A percentile compares a stretch with the other conserved stretches of the same genome.
These are phyloP conservation scores for Aureobasidium uvarum DNA, from an alignment of 2,329 filamentous ascomycete species.

Conservation along the genomic window DNA sequence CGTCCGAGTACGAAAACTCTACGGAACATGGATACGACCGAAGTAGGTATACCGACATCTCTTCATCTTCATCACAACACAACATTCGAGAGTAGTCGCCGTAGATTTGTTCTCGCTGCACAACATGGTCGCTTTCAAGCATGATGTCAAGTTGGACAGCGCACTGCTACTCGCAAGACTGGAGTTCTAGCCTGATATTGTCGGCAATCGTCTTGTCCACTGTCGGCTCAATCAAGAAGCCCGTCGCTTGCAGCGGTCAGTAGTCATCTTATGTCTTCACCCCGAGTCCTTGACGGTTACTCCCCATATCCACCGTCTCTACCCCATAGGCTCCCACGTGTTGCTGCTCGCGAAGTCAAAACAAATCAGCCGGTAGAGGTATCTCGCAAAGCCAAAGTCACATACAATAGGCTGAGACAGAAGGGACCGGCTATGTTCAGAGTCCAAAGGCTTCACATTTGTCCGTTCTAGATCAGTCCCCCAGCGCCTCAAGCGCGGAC, in stretches of 20 bases:
- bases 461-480: constrained; percentile 12
- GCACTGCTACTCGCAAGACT: not conserved
- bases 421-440: not conserved
- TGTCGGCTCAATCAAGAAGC: not conserved
- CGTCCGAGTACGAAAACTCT: not conserved
- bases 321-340: constrained; percentile 24
- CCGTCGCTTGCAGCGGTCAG: constrained; percentile 3
- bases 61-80: not conserved
- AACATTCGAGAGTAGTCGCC: not conserved
- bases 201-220: not conserved
- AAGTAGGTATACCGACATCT: not conserved
- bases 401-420: constrained; percentile 12
- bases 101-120: not conserved
- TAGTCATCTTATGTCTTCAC: not conserved
- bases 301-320: not conserved
- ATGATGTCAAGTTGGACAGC: not conserved
- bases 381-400: not conserved
- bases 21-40: not conserved
- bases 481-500: not conserved
- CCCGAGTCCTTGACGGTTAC: not conserved
- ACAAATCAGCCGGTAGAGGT: constrained; percentile 22
- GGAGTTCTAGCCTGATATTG: not conserved
- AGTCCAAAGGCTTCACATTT: not conserved
- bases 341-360: constrained; percentile 17
- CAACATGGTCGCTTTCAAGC: not conserved